Evolutionary conservation across 768 basidiomycete genomes (phyloP).

Genomic region (Panus rudis): DNA sequence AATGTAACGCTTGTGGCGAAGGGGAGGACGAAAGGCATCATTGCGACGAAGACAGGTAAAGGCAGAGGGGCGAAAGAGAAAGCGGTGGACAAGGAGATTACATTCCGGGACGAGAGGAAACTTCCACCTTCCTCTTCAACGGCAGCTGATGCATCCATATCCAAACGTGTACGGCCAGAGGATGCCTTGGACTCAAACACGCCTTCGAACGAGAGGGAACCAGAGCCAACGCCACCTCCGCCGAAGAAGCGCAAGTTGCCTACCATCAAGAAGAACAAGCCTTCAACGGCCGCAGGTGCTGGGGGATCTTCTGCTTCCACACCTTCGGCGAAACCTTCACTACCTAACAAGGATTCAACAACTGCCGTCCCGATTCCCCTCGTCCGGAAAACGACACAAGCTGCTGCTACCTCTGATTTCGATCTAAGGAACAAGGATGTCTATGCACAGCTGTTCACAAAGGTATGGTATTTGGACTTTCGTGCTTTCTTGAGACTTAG

Average conservation of each 20-base stretch:
- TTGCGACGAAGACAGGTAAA: constrained; percentile 15
- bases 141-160: constrained; percentile 1
- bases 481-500: not conserved
- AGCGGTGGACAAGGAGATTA: constrained; percentile 28
- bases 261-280: constrained; percentile 62
- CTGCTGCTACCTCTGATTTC: constrained; percentile 37
- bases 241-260: constrained; percentile 62
- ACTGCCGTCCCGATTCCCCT: constrained; percentile 7
- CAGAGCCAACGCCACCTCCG: constrained; percentile 23
- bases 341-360: constrained; percentile 6
- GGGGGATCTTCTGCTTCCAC: constrained; percentile 13
- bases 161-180: constrained; percentile 5
- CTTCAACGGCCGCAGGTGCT: constrained; percentile 13
- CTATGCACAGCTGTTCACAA: constrained; percentile 54
- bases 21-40: constrained; percentile 15
- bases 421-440: constrained; percentile 55
- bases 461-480: constrained; percentile 10
- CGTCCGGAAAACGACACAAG: constrained; percentile 20
- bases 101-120: constrained; percentile 37
- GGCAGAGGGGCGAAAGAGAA: constrained; percentile 21
- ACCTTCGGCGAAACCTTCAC: constrained; percentile 5
- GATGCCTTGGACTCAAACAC: constrained; percentile 14
- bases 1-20: too few species aligned
- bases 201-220: constrained; percentile 23
- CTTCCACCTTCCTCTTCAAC: constrained; percentile 4